A percentile compares a stretch with the other conserved stretches of the same genome.
These are phyloP conservation scores for Phytophthora rubi DNA, from an alignment of 352 stramenopile species.

Conservation along the genomic window DNA sequence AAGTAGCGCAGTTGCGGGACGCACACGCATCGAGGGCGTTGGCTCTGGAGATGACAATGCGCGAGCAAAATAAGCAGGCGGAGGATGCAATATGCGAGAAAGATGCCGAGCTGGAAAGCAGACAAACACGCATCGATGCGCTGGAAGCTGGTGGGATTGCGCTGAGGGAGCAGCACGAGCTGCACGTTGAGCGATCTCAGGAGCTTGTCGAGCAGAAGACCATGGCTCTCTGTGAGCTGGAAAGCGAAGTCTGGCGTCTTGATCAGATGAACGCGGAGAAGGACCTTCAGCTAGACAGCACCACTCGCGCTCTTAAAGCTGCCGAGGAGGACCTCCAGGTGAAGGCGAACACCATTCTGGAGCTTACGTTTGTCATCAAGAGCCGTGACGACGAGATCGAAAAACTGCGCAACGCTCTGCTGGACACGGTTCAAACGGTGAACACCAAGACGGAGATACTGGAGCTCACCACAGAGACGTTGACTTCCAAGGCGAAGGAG, in stretches of 20 bases:
- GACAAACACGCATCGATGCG: constrained; percentile 20
- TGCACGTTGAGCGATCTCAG: constrained; percentile 23
- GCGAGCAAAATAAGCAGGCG: constrained; percentile 47
- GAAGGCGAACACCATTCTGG: constrained; percentile 68
- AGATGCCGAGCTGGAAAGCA: constrained; percentile 30
- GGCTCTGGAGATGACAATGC: constrained; percentile 49
- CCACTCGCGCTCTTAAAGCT: constrained; percentile 35
- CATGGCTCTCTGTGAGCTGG: constrained; percentile 50
- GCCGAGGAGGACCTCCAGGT: constrained; percentile 50
- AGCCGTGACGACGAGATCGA: constrained; percentile 76
- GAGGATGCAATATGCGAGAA: constrained; percentile 32
- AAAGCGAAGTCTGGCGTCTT: constrained; percentile 36
- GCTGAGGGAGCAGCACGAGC: constrained; percentile 19
- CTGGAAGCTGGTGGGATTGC: constrained; percentile 35
- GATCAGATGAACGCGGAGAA: constrained; percentile 28
- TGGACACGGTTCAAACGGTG: constrained; percentile 62
- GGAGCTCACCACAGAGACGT: constrained; percentile 62
- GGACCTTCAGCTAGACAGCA: constrained; percentile 31
- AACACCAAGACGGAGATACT: constrained; percentile 74
- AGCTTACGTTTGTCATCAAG: constrained; percentile 82
- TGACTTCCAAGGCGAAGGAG: constrained; percentile 68
- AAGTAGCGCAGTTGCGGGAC: constrained; percentile 51
- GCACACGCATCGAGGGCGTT: constrained; percentile 48
- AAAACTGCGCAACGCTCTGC: constrained; percentile 50
- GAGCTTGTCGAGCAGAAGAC: constrained; percentile 43